phyloP scores from a whole-genome alignment of 192 early-diverging fungal species.

The Coemansia sp. region DNA sequence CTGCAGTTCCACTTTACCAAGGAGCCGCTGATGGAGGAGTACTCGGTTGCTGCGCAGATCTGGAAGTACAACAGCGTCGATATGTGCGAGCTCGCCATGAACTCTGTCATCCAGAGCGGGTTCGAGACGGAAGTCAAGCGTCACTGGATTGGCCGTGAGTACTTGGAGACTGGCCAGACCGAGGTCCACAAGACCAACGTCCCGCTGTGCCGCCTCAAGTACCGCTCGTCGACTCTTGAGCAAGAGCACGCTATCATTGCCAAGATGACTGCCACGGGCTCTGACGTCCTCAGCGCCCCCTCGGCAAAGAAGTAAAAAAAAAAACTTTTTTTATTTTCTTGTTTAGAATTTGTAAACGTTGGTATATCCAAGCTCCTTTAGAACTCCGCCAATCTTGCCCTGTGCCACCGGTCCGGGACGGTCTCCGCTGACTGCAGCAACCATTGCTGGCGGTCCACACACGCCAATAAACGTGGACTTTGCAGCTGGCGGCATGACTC shows the following conservation, averaged over 20 bases:
- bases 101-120: constrained; percentile 88
- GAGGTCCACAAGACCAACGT: constrained; percentile 94
- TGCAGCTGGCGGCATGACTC: constrained; percentile 62
- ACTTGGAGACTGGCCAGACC: constrained; percentile 72
- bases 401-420: constrained; percentile 83
- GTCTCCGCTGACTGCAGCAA: constrained; percentile 70
- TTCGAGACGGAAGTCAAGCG: constrained; percentile 88
- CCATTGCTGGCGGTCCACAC: constrained; percentile 75
- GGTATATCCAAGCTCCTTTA: constrained; percentile 79
- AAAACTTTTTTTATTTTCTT: constrained; percentile 14
- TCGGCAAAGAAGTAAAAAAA: too few relatives aligned
- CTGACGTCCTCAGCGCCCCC: too few relatives aligned
- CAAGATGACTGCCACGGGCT: constrained; percentile 9
- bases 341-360: constrained; percentile 81
- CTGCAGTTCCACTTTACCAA: constrained; percentile 97
- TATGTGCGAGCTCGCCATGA: constrained; percentile 95
- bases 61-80: constrained; percentile 91
- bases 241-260: constrained; percentile 64
- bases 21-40: constrained; percentile 97
- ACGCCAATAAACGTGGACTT: constrained; percentile 62
- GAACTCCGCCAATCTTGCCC: constrained; percentile 78
- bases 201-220: constrained; percentile 82
- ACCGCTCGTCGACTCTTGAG: constrained; percentile 82
- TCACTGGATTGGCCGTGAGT: constrained; percentile 86
- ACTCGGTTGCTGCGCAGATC: constrained; percentile 94